Conservation (phyloP, 225 moss, liverwort and hornwort species). For the Straminergon stramineum region DNA sequence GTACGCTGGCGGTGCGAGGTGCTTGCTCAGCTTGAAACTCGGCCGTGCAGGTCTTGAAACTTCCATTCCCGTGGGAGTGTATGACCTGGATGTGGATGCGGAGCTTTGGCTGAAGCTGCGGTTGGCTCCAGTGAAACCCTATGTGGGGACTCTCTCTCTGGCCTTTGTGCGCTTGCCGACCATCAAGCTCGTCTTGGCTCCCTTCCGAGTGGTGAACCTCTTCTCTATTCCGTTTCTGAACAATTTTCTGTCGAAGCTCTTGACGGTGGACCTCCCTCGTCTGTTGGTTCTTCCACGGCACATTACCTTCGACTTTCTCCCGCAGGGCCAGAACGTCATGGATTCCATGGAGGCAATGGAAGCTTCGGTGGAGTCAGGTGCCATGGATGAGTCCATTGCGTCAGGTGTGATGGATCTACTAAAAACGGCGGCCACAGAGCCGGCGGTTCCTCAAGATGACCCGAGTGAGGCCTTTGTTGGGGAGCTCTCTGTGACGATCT, state of each 20-base stretch:
- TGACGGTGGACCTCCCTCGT: slow-evolving; percentile 88
- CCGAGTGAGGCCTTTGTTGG: slow-evolving; percentile 93
- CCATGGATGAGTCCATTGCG: slow-evolving; percentile 71
- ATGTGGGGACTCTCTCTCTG: slow-evolving; percentile 83
- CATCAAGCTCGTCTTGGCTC: slow-evolving; percentile 82
- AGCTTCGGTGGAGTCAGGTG: slow-evolving; percentile 47
- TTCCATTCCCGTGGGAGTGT: slow-evolving; percentile 83
- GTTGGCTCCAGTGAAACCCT: slow-evolving; percentile 86
- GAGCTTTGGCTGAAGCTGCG: slow-evolving; percentile 93
- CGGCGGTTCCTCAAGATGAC: slow-evolving; percentile 54
- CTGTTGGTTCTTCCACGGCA: slow-evolving; percentile 88
- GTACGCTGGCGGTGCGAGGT: slow-evolving; percentile 85
- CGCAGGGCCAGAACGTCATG: slow-evolving; percentile 71
- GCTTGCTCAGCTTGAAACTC: slow-evolving; percentile 68
- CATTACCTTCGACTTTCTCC: slow-evolving; percentile 94
- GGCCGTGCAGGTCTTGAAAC: slow-evolving; percentile 65
- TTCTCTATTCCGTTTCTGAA: slow-evolving; percentile 92
- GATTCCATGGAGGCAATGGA: slow-evolving; percentile 61
- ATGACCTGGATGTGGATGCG: slow-evolving; percentile 88
- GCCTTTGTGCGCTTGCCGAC: slow-evolving; percentile 89
- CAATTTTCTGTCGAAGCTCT: slow-evolving; percentile 77
- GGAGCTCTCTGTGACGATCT: slow-evolving; percentile 88
- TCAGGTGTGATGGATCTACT: slow-evolving; percentile 79
- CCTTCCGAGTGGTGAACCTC: slow-evolving; percentile 84
- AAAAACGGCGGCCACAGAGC: slow-evolving; percentile 63